These are phyloP conservation scores for Trifolium pratense DNA, from an alignment of 306 rosid genomes.

Conservation along the genomic window DNA sequence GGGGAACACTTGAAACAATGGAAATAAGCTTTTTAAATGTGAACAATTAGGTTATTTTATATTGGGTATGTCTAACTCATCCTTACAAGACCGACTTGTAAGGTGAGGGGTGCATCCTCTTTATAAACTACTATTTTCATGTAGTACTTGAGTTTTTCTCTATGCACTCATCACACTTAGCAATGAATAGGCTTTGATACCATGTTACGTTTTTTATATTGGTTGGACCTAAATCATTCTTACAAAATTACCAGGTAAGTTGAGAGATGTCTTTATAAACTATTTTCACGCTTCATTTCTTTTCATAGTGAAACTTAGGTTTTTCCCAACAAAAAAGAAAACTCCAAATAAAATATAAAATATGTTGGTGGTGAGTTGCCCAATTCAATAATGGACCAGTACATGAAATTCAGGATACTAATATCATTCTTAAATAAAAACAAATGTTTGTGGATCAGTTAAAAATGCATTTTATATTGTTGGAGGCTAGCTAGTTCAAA, in stretches of 20 bases:
- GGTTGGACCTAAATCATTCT: background rate
- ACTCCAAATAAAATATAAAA: conserved; percentile 19
- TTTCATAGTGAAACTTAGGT: background rate
- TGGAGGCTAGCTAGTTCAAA: conserved; percentile 20
- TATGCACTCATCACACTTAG: background rate
- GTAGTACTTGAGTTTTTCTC: background rate
- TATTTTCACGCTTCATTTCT: background rate
- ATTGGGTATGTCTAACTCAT: background rate
- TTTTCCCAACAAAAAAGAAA: background rate
- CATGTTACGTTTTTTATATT: background rate
- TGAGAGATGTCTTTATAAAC: background rate
- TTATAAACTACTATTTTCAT: background rate
- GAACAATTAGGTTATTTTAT: background rate
- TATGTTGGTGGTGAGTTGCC: conserved; percentile 3
- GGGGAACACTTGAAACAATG: conserved; percentile 10
- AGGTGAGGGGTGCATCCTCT: background rate
- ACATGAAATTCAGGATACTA: conserved; percentile 14
- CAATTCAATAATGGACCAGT: conserved; percentile 28
- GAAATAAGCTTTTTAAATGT: conserved; percentile 10
- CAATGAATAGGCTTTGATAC: background rate
- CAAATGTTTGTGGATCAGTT: conserved; percentile 10
- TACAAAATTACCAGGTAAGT: background rate
- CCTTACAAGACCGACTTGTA: background rate
- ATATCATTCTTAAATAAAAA: background rate
- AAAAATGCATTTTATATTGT: conserved; percentile 3